Evolutionary conservation across 2,329 filamentous ascomycete genomes (phyloP).

Genomic region (Curvularia lunata): DNA sequence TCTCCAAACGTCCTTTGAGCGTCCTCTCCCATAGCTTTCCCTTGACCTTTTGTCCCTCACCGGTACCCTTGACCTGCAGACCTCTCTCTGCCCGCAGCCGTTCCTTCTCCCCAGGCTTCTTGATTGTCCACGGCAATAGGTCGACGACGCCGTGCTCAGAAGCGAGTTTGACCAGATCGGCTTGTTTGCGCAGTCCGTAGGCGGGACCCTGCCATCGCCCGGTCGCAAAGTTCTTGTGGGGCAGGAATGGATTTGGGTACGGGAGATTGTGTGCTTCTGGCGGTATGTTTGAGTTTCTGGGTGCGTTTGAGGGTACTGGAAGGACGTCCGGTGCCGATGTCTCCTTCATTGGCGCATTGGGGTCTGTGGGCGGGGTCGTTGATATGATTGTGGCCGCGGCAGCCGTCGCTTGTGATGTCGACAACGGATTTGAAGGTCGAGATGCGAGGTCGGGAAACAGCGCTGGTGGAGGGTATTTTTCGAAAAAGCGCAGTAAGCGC

Average conservation of each 20-base stretch:
- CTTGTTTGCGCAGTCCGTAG: constrained; percentile 85
- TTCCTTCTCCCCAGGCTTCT: constrained; percentile 75
- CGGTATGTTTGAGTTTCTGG: constrained; percentile 22
- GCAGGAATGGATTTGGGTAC: constrained; percentile 79
- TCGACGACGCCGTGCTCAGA: constrained; percentile 78
- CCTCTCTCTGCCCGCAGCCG: constrained; percentile 78
- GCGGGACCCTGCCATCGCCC: constrained; percentile 83
- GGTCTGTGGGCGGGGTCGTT: constrained; percentile 39
- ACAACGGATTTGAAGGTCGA: constrained; percentile 14
- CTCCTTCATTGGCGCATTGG: constrained; percentile 50
- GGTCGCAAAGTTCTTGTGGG: constrained; percentile 77
- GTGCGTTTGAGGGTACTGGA: constrained; percentile 15
- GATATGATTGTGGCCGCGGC: constrained; percentile 21
- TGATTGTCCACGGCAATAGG: constrained; percentile 76
- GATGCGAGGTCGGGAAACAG: constrained; percentile 49
- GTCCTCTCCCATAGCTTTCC: constrained; percentile 92
- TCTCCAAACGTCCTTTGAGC: constrained; percentile 81
- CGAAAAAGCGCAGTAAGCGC: constrained; percentile 84
- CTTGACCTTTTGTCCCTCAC: constrained; percentile 92
- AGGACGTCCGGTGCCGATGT: constrained; percentile 38
- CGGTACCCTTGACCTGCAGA: constrained; percentile 86
- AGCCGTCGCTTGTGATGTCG: constrained; percentile 14
- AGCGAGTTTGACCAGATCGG: constrained; percentile 87
- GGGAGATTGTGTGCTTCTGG: constrained; percentile 50
- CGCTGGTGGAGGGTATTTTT: constrained; percentile 77